These are phyloP conservation scores for Nothophaeocryptopus gaeumannii DNA, from an alignment of 2,329 filamentous ascomycete species.

Conservation along the genomic window DNA sequence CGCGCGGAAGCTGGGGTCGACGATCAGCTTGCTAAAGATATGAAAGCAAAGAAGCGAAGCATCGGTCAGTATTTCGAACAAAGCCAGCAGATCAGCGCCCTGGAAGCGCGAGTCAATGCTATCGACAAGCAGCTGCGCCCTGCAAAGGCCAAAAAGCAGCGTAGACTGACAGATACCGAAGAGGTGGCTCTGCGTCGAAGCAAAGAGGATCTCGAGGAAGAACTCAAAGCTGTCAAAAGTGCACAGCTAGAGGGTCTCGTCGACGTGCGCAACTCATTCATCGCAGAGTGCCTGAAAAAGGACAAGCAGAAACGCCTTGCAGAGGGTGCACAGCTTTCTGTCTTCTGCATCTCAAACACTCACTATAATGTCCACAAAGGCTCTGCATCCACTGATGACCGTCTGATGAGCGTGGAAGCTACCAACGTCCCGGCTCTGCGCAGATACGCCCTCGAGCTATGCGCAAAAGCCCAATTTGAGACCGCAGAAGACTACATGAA, in stretches of 20 bases:
- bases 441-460: slow-evolving; percentile 13
- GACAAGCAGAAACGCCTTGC: slow-evolving; percentile 16
- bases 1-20: slow-evolving; percentile 22
- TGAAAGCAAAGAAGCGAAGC: slow-evolving; percentile 12
- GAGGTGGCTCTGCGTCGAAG: background rate
- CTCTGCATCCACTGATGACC: background rate
- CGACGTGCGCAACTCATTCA: slow-evolving; percentile 19
- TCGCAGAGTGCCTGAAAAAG: slow-evolving; percentile 10
- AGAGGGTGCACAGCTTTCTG: slow-evolving; percentile 2
- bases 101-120: slow-evolving; percentile 1
- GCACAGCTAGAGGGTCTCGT: slow-evolving; percentile 17
- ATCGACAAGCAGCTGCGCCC: slow-evolving; percentile 2
- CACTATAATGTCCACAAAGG: slow-evolving; percentile 27
- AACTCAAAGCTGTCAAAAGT: slow-evolving; percentile 30
- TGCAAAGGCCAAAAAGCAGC: slow-evolving; percentile 8
- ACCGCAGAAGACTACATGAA: slow-evolving; percentile 15
- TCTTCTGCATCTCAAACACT: slow-evolving; percentile 26
- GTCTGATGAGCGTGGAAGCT: slow-evolving; percentile 8
- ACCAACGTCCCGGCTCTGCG: slow-evolving; percentile 27
- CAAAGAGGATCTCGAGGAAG: slow-evolving; percentile 5
- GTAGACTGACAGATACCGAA: slow-evolving; percentile 1
- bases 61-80: slow-evolving; percentile 6
- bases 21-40: slow-evolving; percentile 4
- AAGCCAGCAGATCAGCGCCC: slow-evolving; percentile 2
- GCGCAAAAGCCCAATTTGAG: slow-evolving; percentile 13